A percentile compares a stretch with the other conserved stretches of the same genome.
Conservation (phyloP, 1,284 basidiomycete species). For the Fomitiporia mediterranea region DNA sequence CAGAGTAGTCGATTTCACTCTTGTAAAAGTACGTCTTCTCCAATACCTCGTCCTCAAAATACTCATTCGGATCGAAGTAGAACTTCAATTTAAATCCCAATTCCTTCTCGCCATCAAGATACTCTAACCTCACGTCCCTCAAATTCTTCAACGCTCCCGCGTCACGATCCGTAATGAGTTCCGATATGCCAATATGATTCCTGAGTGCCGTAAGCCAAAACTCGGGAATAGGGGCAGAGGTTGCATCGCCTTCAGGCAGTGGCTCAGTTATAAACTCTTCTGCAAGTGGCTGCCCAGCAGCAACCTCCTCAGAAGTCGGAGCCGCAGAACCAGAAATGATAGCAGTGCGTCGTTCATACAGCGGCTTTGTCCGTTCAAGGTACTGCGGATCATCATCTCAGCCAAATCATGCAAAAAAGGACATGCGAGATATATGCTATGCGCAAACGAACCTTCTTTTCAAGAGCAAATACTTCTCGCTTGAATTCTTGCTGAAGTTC, state of each 20-base stretch:
- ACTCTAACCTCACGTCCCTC: slow-evolving; percentile 62
- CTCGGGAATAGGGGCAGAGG: slow-evolving; percentile 74
- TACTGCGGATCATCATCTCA: slow-evolving; percentile 50
- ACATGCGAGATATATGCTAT: no score
- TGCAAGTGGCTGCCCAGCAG: slow-evolving; percentile 67
- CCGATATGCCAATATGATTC: slow-evolving; percentile 84
- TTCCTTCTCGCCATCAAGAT: slow-evolving; percentile 54
- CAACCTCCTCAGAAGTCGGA: slow-evolving; percentile 81
- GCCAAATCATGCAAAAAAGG: slow-evolving; percentile 61
- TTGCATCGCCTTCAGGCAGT: slow-evolving; percentile 38
- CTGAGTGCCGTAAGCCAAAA: slow-evolving; percentile 98
- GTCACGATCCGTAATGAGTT: slow-evolving; percentile 92
- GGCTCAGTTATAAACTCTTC: slow-evolving; percentile 64
- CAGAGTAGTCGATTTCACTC: slow-evolving; percentile 88
- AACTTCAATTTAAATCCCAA: slow-evolving; percentile 92
- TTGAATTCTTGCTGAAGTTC: slow-evolving; percentile 96
- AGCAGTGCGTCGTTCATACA: slow-evolving; percentile 83
- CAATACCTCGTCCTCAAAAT: slow-evolving; percentile 80
- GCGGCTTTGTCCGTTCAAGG: slow-evolving; percentile 76
- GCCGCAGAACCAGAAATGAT: slow-evolving; percentile 79
- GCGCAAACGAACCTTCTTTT: slow-evolving; percentile 87
- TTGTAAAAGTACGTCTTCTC: slow-evolving; percentile 97
- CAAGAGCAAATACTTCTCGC: slow-evolving; percentile 92
- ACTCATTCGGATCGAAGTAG: slow-evolving; percentile 80
- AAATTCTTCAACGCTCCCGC: slow-evolving; percentile 72